Conservation (phyloP, 139 green algal genomes). For the Bryopsis sp. region DNA sequence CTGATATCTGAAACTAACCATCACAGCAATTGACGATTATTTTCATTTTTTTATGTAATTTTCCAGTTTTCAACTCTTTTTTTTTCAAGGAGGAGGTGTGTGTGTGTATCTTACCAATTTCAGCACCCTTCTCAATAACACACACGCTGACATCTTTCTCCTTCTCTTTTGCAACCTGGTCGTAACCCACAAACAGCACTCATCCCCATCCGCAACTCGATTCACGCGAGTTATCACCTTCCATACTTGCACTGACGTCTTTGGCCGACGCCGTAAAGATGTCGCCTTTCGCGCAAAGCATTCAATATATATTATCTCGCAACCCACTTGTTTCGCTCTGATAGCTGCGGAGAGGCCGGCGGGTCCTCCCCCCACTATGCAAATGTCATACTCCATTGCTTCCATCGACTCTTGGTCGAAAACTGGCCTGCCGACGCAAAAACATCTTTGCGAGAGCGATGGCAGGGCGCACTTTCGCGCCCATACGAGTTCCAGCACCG, state of each 20-base stretch:
- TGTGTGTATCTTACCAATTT: conserved; percentile 56
- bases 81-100: conserved; percentile 7
- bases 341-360: conserved; percentile 84
- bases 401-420: too few relatives aligned
- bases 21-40: too few relatives aligned
- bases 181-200: too few relatives aligned
- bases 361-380: conserved; percentile 80
- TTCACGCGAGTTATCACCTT: too few relatives aligned
- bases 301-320: conserved; percentile 2
- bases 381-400: conserved; percentile 76
- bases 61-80: not conserved
- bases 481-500: too few relatives aligned
- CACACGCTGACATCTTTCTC: conserved; percentile 73
- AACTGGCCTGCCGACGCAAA: too few relatives aligned
- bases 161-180: conserved; percentile 48
- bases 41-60: too few relatives aligned
- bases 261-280: not conserved
- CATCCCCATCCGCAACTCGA: not conserved
- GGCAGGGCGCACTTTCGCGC: too few relatives aligned
- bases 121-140: conserved; percentile 83
- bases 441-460: too few relatives aligned
- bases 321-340: conserved; percentile 65
- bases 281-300: not conserved
- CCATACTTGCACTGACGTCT: not conserved
- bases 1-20: too few relatives aligned